Conservation (phyloP, 441 rosid species). For the Bruguiera hainesii region DNA sequence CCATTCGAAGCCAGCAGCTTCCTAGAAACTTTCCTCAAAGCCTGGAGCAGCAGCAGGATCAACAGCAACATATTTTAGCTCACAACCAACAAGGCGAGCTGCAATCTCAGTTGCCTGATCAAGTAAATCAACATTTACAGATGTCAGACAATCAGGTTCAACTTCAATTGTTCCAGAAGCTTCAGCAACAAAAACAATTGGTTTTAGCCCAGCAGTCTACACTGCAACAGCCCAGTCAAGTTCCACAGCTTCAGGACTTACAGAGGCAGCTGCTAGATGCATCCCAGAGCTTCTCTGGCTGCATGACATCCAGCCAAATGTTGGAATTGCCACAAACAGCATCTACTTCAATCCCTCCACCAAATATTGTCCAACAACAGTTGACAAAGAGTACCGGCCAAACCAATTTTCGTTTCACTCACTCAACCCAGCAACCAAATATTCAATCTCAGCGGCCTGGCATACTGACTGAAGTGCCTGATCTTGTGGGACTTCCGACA, state of each 20-base stretch:
- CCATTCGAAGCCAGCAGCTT: conserved; percentile 41
- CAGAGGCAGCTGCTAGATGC: conserved; percentile 48
- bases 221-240: conserved; percentile 43
- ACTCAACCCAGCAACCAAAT: conserved; percentile 39
- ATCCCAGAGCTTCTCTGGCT: conserved; percentile 49
- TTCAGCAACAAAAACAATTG: conserved; percentile 57
- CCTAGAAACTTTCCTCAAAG: conserved; percentile 46
- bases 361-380: conserved; percentile 39
- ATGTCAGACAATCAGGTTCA: conserved; percentile 50
- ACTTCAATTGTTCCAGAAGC: conserved; percentile 52
- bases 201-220: conserved; percentile 43
- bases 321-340: conserved; percentile 43
- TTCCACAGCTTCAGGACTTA: conserved; percentile 43
- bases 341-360: conserved; percentile 37
- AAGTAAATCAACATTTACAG: conserved; percentile 38
- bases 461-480: conserved; percentile 41
- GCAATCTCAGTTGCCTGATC: conserved; percentile 46
- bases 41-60: conserved; percentile 43
- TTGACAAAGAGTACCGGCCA: conserved; percentile 37
- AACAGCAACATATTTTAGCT: conserved; percentile 38
- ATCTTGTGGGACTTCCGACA: conserved; percentile 31
- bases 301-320: conserved; percentile 36
- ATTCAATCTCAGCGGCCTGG: conserved; percentile 42
- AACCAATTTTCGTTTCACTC: conserved; percentile 37
- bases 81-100: conserved; percentile 38